Percentiles rank a stretch among this genome's conserved stretches.
phyloP scores from a whole-genome alignment of 2,329 filamentous ascomycete species.

The Colletotrichum camelliae region DNA sequence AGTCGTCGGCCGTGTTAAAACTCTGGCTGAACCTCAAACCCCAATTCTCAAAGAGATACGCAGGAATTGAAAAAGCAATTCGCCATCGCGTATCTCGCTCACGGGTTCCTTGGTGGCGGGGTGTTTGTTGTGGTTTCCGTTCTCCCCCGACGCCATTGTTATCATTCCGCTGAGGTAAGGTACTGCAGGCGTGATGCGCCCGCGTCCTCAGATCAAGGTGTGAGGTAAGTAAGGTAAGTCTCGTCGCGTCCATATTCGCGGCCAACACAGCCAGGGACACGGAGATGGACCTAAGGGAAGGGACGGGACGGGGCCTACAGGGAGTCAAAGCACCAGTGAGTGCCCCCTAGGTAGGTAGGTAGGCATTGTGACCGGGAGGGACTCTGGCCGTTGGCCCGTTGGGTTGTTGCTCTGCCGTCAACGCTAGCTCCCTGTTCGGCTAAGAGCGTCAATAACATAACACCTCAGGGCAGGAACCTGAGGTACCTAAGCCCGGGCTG shows the following conservation, averaged over 20 bases:
- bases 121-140: not conserved
- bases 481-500: not conserved
- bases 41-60: not conserved
- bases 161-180: not conserved
- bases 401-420: constrained; percentile 17
- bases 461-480: not conserved
- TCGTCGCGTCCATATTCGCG: not conserved
- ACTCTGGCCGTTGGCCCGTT: not conserved
- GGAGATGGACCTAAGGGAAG: not conserved
- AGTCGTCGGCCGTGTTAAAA: not conserved
- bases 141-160: not conserved
- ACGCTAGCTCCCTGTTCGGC: not conserved
- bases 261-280: not conserved
- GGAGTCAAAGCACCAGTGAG: not conserved
- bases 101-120: not conserved
- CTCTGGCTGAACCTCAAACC: not conserved
- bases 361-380: not conserved
- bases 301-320: not conserved
- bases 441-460: not conserved
- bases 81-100: not conserved
- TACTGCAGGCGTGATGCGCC: not conserved
- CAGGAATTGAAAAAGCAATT: not conserved
- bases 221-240: not conserved
- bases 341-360: not conserved
- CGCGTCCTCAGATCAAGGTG: not conserved